Evolutionary conservation across 768 basidiomycete species (phyloP), one percentile per base, ranked within the genome.

Genomic region (Antrodiella citrinella): DNA sequence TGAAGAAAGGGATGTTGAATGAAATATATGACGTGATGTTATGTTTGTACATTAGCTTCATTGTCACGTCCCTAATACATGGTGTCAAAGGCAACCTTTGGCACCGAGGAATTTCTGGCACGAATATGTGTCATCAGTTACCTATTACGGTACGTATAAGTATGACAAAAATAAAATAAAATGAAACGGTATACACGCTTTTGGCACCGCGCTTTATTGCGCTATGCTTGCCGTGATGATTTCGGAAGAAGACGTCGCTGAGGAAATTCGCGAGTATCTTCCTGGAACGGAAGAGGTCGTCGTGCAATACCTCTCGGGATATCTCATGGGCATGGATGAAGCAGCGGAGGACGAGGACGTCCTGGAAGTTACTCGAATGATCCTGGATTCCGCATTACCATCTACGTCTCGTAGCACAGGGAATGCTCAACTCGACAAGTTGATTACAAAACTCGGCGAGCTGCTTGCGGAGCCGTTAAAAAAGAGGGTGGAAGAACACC

Each of bases 321-420:
- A 89, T 61, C 80, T 92, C 23, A 81, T 91, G 48, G 89, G 91
- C 64, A 80, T 91, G 49, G 90, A 91, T 64, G 90, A 93, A 63
- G 87, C 88, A 10, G 84, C 85, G 38, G 87, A 91, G 64, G 89
- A 92, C 55, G 88, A 90, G 62, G 88, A 91, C 61, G 81, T 91
- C 23, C 75, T 93, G n/a, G 77, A 81, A 49, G 73, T 92, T 38
- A 79, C 86, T 20, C 77, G 80, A 26, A 72, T 79, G 50, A 82
- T 92, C 50, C 79, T 93, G 24, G 74, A 80, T 53, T 91, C 88
- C n/a, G 74, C 90, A 20, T 81, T 82, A 4, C 78, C 78, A n/a
- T 62, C 59, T 2, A 58, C 63, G 0, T 62, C 61, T 0, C 57
- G 55, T 26, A 48, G 53, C 23, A 43, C 38, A 18, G 54, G 53